Base-by-base conservation (phyloP, 2,329 filamentous ascomycete species). In the Didymella segeticola region DNA sequence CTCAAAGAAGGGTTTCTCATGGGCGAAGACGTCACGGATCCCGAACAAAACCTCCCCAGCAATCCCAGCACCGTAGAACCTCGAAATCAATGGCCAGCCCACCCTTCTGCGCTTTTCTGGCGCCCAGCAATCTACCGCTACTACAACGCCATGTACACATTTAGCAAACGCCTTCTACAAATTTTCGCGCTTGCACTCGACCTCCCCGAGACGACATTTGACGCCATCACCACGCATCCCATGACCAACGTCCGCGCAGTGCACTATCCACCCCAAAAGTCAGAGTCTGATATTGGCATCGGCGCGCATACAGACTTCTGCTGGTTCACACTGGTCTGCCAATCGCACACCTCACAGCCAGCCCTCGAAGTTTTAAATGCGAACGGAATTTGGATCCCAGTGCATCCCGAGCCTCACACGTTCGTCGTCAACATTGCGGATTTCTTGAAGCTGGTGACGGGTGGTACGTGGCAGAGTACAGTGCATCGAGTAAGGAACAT, bases 231-330 rank as follows among this genome's bases (percentile, higher is more conserved):
- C 54, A 70, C 69, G 8, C 70, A 74, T 30, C 77, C 77, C 19
- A 76, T 77, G 63, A 77, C 76, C 29, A 77, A 77, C 31, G 71
- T 79, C 60, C 65, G 75, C 48, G 66, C 71, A 7, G 65, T 77
- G 2, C 74, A 78, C 56, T 79, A 78, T 55, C 77, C 77, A 5
- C 74, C 74, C 0, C 71, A 73, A 47, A 33, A 55, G 9, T 64
- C 57, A 5, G 65, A 71, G 23, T 12, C 46, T 8, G 64, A 74
- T 41, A 72, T 75, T 4, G 75, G 76, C 1, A 70, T 78, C 12
- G 75, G 76, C 9, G 76, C 76, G 0, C 77, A 79, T 48, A 71
- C 75, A 2, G 76, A 78, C 48, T 78, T 77, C 54, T 75, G 71
- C 51, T 78, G 75, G 70, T 73, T 78, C 58, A 78, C 77, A 0